phyloP scores from a whole-genome alignment of 345 rosid species.

The Excoecaria agallocha region DNA sequence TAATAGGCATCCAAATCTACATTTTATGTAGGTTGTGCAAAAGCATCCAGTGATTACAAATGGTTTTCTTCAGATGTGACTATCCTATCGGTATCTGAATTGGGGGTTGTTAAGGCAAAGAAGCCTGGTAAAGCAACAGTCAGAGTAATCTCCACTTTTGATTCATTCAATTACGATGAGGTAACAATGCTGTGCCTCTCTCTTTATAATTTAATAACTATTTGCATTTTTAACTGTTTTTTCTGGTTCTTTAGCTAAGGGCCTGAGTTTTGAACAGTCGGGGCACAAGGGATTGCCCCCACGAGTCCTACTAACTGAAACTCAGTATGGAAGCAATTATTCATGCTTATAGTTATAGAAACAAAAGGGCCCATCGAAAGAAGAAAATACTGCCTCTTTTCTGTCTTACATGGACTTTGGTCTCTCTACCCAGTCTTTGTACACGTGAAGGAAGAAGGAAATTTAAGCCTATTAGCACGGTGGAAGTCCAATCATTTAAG shows the following conservation, averaged over 20 bases:
- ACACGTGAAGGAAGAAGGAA: too few relatives aligned
- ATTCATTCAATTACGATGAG: slow-evolving; percentile 84
- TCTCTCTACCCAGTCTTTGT: too few relatives aligned
- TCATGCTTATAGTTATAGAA: neutral
- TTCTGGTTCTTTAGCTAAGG: neutral
- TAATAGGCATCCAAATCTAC: slow-evolving; percentile 18
- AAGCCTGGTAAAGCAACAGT: slow-evolving; percentile 82
- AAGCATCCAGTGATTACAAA: slow-evolving; percentile 69
- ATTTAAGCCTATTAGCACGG: too few relatives aligned
- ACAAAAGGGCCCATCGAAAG: neutral
- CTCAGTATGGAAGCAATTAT: neutral
- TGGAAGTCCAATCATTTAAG: too few relatives aligned
- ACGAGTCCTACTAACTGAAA: neutral
- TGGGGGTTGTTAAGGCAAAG: slow-evolving; percentile 78
- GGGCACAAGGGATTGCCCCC: neutral
- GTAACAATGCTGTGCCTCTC: slow-evolving; percentile 34
- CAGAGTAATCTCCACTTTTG: slow-evolving; percentile 72
- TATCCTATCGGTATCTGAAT: slow-evolving; percentile 62
- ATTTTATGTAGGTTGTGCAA: slow-evolving; percentile 67
- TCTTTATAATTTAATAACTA: neutral
- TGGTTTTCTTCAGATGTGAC: slow-evolving; percentile 84
- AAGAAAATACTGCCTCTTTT: too few relatives aligned
- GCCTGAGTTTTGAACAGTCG: neutral
- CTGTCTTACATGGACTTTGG: too few relatives aligned
- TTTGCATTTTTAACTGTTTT: neutral